These are phyloP conservation scores for Lachancea lanzarotensis DNA, from an alignment of 805 yeast genomes.

Conservation along the genomic window DNA sequence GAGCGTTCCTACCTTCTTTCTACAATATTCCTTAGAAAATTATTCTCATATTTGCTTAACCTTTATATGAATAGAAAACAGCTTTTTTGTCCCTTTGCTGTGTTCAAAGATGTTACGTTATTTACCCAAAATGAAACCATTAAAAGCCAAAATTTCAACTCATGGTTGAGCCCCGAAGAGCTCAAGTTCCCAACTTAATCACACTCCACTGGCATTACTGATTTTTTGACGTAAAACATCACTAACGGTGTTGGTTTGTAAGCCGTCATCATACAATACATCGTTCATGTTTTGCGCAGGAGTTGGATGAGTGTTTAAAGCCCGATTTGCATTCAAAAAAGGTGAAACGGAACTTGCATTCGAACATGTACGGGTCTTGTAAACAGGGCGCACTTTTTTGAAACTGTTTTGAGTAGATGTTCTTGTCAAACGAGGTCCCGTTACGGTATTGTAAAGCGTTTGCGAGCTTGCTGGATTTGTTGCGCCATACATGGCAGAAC, in stretches of 20 bases:
- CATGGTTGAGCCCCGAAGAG: background rate
- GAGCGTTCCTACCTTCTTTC: background rate
- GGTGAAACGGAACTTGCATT: constrained; percentile 14
- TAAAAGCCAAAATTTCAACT: background rate
- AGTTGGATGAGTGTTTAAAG: constrained; percentile 1
- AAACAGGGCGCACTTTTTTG: constrained; percentile 13
- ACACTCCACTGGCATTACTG: constrained; percentile 9
- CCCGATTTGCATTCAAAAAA: constrained; percentile 7
- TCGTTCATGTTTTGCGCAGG: constrained; percentile 13
- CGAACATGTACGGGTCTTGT: constrained; percentile 16
- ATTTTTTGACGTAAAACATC: constrained; percentile 22
- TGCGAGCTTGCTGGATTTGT: constrained; percentile 1
- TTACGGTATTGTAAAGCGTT: constrained; percentile 8
- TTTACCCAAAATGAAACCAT: background rate
- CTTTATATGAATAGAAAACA: background rate
- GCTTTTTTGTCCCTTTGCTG: background rate
- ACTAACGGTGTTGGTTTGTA: constrained; percentile 23
- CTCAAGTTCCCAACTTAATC: background rate
- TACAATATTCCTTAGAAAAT: background rate
- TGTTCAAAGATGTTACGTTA: background rate
- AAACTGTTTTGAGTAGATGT: constrained; percentile 17
- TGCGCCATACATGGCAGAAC: constrained; percentile 1
- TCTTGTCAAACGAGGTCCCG: constrained; percentile 17
- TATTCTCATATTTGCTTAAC: background rate
- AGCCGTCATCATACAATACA: constrained; percentile 16